Percentiles rank a stretch among this genome's conserved stretches.
Conservation (phyloP, 495 filamentous ascomycete species). For the Aspergillus olivimuriae region DNA sequence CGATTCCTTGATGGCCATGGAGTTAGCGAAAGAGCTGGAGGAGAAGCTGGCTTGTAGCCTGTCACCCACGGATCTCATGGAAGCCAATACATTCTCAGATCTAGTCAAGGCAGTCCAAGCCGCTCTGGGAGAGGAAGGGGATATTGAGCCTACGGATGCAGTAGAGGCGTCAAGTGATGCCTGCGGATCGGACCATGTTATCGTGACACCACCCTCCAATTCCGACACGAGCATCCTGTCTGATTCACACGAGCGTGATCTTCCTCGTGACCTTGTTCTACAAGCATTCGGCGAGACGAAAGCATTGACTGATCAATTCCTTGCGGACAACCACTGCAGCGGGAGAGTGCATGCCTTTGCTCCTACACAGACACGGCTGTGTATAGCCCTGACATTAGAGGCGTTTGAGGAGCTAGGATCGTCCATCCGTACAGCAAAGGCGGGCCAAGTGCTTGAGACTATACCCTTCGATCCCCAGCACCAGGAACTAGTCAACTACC, state of each 20-base stretch:
- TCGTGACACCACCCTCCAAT: not conserved
- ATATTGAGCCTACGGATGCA: not conserved
- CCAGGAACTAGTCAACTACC: slow-evolving; percentile 24
- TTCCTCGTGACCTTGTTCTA: slow-evolving; percentile 4
- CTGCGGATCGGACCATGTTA: not conserved
- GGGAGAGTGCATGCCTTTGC: slow-evolving; percentile 25
- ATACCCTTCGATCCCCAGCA: slow-evolving; percentile 29
- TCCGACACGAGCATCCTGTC: slow-evolving; percentile 5
- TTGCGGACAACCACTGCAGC: slow-evolving; percentile 27
- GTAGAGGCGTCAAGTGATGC: not conserved
- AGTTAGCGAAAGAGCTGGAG: slow-evolving; percentile 47
- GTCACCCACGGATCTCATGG: slow-evolving; percentile 26
- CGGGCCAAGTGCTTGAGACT: slow-evolving; percentile 28
- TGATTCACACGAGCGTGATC: slow-evolving; percentile 3
- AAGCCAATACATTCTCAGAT: slow-evolving; percentile 21
- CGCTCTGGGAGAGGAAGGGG: slow-evolving; percentile 1
- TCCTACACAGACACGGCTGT: slow-evolving; percentile 28
- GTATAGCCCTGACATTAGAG: slow-evolving; percentile 32
- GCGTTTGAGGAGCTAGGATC: slow-evolving; percentile 40
- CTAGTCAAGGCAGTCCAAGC: slow-evolving; percentile 10
- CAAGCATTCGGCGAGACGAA: slow-evolving; percentile 26
- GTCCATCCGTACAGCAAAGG: slow-evolving; percentile 19
- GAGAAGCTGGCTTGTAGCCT: slow-evolving; percentile 33
- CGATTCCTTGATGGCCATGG: slow-evolving; percentile 52
- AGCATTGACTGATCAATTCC: slow-evolving; percentile 30